Percentiles rank a stretch among this genome's conserved stretches.
Conservation (phyloP, 768 basidiomycete species). For the Leccinum arenicola region DNA sequence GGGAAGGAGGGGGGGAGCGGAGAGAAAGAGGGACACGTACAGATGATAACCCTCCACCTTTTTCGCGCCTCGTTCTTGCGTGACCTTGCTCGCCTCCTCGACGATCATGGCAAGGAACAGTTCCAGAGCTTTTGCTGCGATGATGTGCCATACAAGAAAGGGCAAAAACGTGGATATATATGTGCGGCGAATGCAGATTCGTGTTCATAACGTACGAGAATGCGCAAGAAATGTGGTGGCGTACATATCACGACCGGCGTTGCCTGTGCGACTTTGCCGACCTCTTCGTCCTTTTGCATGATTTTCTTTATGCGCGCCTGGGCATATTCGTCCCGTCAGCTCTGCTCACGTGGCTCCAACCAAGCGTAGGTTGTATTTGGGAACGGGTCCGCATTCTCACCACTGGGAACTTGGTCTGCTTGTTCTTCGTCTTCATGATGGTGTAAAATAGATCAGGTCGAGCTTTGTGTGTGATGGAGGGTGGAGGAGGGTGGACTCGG, state of each 20-base stretch:
- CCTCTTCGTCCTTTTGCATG: conserved; percentile 99
- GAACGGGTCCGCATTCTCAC: conserved; percentile 43
- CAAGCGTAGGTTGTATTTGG: background rate
- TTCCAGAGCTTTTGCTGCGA: conserved; percentile 90
- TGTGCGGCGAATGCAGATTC: background rate
- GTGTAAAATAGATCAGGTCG: background rate
- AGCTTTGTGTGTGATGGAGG: background rate
- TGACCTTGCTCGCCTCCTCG: conserved; percentile 79
- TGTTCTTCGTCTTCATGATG: conserved; percentile 85
- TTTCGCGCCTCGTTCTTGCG: conserved; percentile 73
- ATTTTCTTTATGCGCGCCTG: conserved; percentile 99
- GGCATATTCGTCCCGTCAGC: conserved; percentile 9
- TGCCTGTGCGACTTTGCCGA: conserved; percentile 95
- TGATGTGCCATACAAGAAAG: background rate
- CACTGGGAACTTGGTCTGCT: conserved; percentile 88
- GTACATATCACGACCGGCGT: conserved; percentile 95
- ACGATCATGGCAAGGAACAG: conserved; percentile 85
- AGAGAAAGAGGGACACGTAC: conserved; percentile 49
- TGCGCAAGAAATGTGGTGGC: conserved; percentile 32
- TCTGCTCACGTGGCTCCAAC: background rate
- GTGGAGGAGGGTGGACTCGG: background rate
- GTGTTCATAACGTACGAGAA: conserved; percentile 15
- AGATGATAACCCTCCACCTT: conserved; percentile 92
- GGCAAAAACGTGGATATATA: background rate
- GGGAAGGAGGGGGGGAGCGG: background rate